A percentile compares a stretch with the other conserved stretches of the same genome.
These are phyloP conservation scores for Drosera spatulata DNA, from an alignment of 179 eudicot genomes.

Conservation along the genomic window DNA sequence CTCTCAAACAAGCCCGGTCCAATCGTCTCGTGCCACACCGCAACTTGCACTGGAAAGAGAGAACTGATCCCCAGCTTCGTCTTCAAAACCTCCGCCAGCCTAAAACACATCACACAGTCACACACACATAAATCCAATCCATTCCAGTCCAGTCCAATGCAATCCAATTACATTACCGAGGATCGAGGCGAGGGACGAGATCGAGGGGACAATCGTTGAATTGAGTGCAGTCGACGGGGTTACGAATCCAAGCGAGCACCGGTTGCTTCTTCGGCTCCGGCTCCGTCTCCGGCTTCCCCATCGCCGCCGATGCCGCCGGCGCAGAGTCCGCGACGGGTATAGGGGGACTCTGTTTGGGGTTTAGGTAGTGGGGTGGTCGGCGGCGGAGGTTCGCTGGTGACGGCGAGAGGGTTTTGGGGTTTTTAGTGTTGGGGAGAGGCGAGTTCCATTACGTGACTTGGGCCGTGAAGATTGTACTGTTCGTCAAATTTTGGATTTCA, in stretches of 20 bases:
- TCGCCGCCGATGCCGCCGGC: too few relatives aligned
- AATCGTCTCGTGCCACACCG: slow-evolving; percentile 93
- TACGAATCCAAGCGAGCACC: slow-evolving; percentile 86
- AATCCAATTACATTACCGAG: slow-evolving; percentile 28
- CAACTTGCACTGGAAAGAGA: slow-evolving; percentile 89
- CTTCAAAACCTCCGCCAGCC: slow-evolving; percentile 63
- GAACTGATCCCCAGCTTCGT: slow-evolving; percentile 46
- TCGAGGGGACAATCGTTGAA: slow-evolving; percentile 38
- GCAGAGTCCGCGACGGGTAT: too few relatives aligned
- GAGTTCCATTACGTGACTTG: too few relatives aligned
- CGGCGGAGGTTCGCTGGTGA: too few relatives aligned
- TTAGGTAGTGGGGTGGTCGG: too few relatives aligned
- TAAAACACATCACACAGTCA: slow-evolving; percentile 12
- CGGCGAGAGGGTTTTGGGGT: too few relatives aligned
- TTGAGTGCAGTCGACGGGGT: slow-evolving; percentile 47
- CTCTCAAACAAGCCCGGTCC: slow-evolving; percentile 96
- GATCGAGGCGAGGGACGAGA: slow-evolving; percentile 52
- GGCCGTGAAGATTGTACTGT: too few relatives aligned
- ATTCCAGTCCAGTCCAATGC: background rate
- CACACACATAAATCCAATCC: background rate
- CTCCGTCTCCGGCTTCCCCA: slow-evolving; percentile 11
- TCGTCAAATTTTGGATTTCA: too few relatives aligned
- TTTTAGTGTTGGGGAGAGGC: too few relatives aligned
- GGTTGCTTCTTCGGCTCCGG: slow-evolving; percentile 35
- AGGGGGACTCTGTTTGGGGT: too few relatives aligned